Conservation (phyloP, 139 green algal genomes). For the Chlamydomonas sp. region DNA sequence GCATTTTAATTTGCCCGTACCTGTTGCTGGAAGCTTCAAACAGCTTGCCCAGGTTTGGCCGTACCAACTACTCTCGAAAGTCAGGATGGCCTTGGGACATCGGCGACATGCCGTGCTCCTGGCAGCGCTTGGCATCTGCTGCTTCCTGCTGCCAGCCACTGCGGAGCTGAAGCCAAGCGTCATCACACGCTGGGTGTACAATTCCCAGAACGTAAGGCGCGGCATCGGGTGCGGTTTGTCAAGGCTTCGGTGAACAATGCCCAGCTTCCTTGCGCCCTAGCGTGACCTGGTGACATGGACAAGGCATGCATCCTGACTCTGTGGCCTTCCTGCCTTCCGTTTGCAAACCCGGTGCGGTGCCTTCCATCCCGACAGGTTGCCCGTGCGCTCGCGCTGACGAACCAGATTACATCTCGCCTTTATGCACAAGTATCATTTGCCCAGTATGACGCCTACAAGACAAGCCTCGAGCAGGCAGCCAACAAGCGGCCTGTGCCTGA, state of each 20-base stretch:
- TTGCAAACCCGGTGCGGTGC: too few species aligned
- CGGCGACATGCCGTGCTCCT: background rate
- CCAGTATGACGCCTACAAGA: slow-evolving; percentile 6
- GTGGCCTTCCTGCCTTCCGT: too few species aligned
- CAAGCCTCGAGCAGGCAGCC: background rate
- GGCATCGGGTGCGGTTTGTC: background rate
- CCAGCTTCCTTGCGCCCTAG: too few species aligned
- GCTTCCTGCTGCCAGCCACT: background rate
- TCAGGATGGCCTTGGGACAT: too few species aligned
- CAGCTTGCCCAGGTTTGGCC: too few species aligned
- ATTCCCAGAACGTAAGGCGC: background rate
- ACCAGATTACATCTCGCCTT: background rate
- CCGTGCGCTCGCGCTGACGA: background rate
- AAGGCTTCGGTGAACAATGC: too few species aligned
- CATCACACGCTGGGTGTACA: slow-evolving; percentile 2
- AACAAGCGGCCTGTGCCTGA: background rate
- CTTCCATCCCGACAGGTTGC: background rate
- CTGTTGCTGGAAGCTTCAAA: too few species aligned
- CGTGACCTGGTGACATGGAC: too few species aligned
- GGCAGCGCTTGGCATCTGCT: too few species aligned
- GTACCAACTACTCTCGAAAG: too few species aligned
- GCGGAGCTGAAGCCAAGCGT: background rate
- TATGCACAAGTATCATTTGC: background rate
- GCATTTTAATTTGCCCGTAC: too few species aligned
- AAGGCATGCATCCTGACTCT: too few species aligned